These are phyloP conservation scores for Metschnikowia kofuensis DNA, from an alignment of 805 yeast species.

Conservation along the genomic window DNA sequence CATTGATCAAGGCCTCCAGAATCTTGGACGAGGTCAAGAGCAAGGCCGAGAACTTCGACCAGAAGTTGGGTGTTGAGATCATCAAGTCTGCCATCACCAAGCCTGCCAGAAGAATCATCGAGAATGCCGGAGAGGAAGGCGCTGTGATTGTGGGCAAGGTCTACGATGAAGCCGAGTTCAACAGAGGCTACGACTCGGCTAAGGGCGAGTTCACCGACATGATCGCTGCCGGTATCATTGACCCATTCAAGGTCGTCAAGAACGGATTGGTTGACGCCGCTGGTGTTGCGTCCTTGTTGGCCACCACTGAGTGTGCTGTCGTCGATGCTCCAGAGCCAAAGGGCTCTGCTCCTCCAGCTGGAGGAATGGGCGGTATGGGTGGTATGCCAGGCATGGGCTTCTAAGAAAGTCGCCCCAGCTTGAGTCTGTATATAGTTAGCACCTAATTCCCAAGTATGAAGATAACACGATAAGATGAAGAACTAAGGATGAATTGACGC, in stretches of 20 bases:
- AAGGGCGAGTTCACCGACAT: slow-evolving; percentile 93
- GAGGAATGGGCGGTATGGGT: slow-evolving; percentile 44
- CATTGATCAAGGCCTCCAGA: slow-evolving; percentile 86
- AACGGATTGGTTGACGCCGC: slow-evolving; percentile 94
- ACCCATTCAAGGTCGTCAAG: slow-evolving; percentile 97
- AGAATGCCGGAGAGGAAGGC: slow-evolving; percentile 97
- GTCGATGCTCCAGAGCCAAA: slow-evolving; percentile 90
- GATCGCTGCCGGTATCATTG: slow-evolving; percentile 96
- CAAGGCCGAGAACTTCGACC: slow-evolving; percentile 80
- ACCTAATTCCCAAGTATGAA: not conserved
- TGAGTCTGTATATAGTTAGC: slow-evolving; percentile 10
- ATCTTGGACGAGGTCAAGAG: slow-evolving; percentile 67
- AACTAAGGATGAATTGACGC: not conserved
- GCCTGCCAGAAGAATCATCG: slow-evolving; percentile 94
- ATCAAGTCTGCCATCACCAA: slow-evolving; percentile 89
- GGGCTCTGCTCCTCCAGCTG: slow-evolving; percentile 47
- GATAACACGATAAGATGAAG: not conserved
- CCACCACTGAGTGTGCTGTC: slow-evolving; percentile 98
- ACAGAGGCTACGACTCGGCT: slow-evolving; percentile 87
- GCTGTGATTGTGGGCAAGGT: slow-evolving; percentile 94
- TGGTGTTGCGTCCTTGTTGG: slow-evolving; percentile 95
- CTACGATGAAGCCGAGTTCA: slow-evolving; percentile 65
- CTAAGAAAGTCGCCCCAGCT: slow-evolving; percentile 13
- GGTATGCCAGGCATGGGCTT: slow-evolving; percentile 32
- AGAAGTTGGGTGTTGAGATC: slow-evolving; percentile 91